A percentile compares a stretch with the other conserved stretches of the same genome.
Conservation (phyloP, 306 rosid species). For the Pyrus pyrifolia region DNA sequence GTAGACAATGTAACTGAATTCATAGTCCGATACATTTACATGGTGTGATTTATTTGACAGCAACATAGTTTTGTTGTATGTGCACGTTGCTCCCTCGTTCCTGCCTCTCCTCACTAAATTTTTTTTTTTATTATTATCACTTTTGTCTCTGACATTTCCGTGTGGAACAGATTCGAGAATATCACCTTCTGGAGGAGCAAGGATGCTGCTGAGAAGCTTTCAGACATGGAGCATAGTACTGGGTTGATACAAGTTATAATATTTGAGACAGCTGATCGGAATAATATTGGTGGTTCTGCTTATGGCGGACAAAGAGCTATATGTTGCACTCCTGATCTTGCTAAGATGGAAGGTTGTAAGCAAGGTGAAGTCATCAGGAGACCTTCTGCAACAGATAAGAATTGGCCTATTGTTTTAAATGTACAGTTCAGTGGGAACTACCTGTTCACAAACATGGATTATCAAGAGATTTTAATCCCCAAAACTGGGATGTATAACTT, state of each 20-base stretch:
- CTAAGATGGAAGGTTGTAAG: constrained; percentile 84
- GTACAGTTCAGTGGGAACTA: constrained; percentile 41
- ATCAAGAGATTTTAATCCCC: constrained; percentile 37
- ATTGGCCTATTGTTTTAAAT: constrained; percentile 72
- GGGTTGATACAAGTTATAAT: constrained; percentile 65
- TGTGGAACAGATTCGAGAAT: constrained; percentile 59
- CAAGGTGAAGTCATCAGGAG: constrained; percentile 87
- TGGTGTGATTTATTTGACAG: too few species aligned
- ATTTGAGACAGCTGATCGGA: constrained; percentile 91
- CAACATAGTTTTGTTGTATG: background rate
- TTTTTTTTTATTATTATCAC: background rate
- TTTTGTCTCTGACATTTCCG: constrained; percentile 21
- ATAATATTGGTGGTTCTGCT: constrained; percentile 91
- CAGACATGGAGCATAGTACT: constrained; percentile 33
- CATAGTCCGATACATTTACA: background rate
- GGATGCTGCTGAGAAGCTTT: constrained; percentile 41
- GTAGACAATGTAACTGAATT: background rate
- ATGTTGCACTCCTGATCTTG: constrained; percentile 91
- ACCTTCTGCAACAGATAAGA: constrained; percentile 61
- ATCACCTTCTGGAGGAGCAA: constrained; percentile 68
- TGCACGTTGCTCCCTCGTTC: background rate
- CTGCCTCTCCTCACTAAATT: background rate
- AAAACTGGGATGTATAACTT: constrained; percentile 94
- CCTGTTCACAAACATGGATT: constrained; percentile 28
- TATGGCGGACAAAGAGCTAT: constrained; percentile 95